Conservation (phyloP, 2,329 filamentous ascomycete genomes). For the Colletotrichum sp. region DNA sequence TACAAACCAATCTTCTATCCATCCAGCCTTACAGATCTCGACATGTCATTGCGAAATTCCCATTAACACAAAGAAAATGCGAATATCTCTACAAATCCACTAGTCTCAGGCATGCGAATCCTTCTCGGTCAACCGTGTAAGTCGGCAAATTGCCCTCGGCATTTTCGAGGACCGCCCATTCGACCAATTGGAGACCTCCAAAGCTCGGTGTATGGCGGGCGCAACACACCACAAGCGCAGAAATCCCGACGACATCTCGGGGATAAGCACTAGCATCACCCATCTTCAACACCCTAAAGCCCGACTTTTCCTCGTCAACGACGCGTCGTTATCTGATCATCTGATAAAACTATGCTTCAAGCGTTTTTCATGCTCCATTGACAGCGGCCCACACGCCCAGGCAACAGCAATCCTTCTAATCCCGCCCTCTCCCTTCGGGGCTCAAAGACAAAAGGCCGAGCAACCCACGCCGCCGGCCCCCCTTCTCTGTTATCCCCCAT, state of each 20-base stretch:
- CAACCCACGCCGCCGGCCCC: neutral
- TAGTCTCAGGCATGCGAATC: neutral
- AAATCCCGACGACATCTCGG: conserved; percentile 1
- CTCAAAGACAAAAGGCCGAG: conserved; percentile 12
- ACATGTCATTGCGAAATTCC: neutral
- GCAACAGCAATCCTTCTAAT: neutral
- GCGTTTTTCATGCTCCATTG: neutral
- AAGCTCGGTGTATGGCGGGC: conserved; percentile 9
- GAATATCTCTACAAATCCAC: neutral
- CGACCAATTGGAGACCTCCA: neutral
- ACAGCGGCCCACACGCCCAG: neutral
- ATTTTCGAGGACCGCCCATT: neutral
- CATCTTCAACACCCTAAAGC: neutral
- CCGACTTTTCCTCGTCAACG: neutral
- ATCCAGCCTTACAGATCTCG: neutral
- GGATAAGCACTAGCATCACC: neutral
- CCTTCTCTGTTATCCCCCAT: neutral
- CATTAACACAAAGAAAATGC: neutral
- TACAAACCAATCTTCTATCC: neutral
- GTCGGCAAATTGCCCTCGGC: conserved; percentile 1
- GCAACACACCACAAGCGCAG: neutral
- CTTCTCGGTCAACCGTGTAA: conserved; percentile 6
- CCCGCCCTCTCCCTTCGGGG: neutral
- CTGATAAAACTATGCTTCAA: neutral
- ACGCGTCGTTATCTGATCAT: conserved; percentile 1